Conservation (phyloP, 2,329 filamentous ascomycete species). For the Calonectria pauciramosa region DNA sequence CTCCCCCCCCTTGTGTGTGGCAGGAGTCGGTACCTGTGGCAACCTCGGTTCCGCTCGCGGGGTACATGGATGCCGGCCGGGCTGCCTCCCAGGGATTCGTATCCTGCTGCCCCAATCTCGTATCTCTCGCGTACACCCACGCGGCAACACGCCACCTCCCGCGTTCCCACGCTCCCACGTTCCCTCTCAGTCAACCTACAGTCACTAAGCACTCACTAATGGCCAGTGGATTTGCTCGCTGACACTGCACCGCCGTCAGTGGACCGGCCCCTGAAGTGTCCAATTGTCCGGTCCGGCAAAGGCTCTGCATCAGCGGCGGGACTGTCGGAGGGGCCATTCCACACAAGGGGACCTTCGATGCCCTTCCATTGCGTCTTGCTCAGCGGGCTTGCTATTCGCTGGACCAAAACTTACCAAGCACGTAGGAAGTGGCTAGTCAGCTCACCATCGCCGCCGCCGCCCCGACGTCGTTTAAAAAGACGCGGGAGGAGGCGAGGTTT, state of each 20-base stretch:
- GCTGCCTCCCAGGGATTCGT: conserved; percentile 32
- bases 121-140: conserved; percentile 39
- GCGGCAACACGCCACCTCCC: conserved; percentile 39
- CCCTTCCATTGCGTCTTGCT: conserved; percentile 41
- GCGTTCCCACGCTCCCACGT: conserved; percentile 23
- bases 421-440: conserved; percentile 40
- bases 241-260: conserved; percentile 37
- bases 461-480: conserved; percentile 38
- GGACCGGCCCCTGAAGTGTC: conserved; percentile 27
- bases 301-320: conserved; percentile 32
- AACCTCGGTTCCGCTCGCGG: conserved; percentile 33
- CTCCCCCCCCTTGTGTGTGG: conserved; percentile 16
- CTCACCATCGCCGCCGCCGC: conserved; percentile 43
- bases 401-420: conserved; percentile 41
- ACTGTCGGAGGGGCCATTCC: conserved; percentile 26
- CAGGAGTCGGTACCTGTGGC: conserved; percentile 31
- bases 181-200: conserved; percentile 20
- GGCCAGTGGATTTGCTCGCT: conserved; percentile 22
- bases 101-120: conserved; percentile 33
- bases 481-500: conserved; percentile 40
- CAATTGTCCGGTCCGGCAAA: conserved; percentile 18
- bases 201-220: conserved; percentile 25
- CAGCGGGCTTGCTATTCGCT: conserved; percentile 38
- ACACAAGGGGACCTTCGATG: conserved; percentile 38
- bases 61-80: conserved; percentile 30